These are phyloP conservation scores for Linanthus parryae DNA, from an alignment of 148 eudicot species.

Conservation along the genomic window DNA sequence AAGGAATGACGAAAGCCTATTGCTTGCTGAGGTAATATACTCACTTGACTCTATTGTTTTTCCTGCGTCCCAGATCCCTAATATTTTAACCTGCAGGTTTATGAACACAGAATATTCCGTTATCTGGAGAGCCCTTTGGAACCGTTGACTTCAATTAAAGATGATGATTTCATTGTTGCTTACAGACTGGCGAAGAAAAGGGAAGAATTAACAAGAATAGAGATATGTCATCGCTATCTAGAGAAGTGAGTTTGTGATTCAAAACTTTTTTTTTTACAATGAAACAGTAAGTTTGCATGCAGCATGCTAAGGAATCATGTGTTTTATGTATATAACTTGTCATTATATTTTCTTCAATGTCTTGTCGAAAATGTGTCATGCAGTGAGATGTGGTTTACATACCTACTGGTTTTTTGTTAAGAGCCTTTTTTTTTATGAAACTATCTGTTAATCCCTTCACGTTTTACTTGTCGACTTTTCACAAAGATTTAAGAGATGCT, in stretches of 20 bases:
- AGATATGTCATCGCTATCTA: conserved; percentile 63
- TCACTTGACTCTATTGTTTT: neutral
- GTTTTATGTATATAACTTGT: too few species aligned
- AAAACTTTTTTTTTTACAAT: too few species aligned
- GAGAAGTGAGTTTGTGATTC: conserved; percentile 77
- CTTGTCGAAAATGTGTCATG: too few species aligned
- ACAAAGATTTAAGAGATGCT: too few species aligned
- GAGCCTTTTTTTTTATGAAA: too few species aligned
- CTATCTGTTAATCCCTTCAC: too few species aligned
- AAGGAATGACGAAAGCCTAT: conserved; percentile 64
- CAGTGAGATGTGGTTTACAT: too few species aligned
- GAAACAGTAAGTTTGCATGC: too few species aligned
- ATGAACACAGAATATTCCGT: conserved; percentile 53
- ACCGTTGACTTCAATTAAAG: conserved; percentile 60
- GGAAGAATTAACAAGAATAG: conserved; percentile 51
- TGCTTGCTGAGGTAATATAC: conserved; percentile 84
- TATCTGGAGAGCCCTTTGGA: conserved; percentile 63
- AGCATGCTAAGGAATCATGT: too few species aligned
- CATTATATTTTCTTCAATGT: too few species aligned
- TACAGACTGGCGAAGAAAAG: conserved; percentile 63
- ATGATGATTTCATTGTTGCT: conserved; percentile 86
- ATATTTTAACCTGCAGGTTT: conserved; percentile 46
- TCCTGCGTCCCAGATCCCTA: conserved; percentile 1
- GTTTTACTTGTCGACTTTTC: too few species aligned
- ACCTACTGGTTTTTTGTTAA: too few species aligned